These are phyloP conservation scores for Gentiana macrophylla DNA, from an alignment of 257 asterid genomes.

Conservation along the genomic window DNA sequence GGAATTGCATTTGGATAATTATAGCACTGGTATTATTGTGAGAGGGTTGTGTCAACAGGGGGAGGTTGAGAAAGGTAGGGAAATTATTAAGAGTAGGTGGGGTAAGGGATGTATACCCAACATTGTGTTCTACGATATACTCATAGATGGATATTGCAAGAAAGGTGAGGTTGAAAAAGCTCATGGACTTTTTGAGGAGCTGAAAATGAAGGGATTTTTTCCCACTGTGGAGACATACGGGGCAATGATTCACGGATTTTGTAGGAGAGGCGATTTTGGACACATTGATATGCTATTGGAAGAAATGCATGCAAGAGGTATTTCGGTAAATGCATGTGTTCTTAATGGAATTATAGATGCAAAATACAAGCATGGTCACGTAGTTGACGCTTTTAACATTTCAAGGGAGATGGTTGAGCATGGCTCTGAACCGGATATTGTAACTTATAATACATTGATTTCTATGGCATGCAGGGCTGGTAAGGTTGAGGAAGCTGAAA, in stretches of 20 bases:
- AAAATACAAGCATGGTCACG: constrained; percentile 40
- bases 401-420: constrained; percentile 40
- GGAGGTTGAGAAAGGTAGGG: constrained; percentile 56
- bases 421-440: constrained; percentile 49
- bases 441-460: constrained; percentile 66
- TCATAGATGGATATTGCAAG: constrained; percentile 80
- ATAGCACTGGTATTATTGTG: constrained; percentile 71
- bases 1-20: constrained; percentile 40
- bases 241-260: constrained; percentile 62
- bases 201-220: constrained; percentile 65
- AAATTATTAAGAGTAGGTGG: constrained; percentile 72
- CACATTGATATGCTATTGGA: constrained; percentile 40
- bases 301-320: constrained; percentile 59
- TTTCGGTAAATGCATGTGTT: constrained; percentile 36
- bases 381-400: constrained; percentile 36
- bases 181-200: constrained; percentile 35
- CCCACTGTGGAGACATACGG: constrained; percentile 75
- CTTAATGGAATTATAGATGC: constrained; percentile 61
- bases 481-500: constrained; percentile 64
- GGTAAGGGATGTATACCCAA: constrained; percentile 76
- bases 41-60: constrained; percentile 71
- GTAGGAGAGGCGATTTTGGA: constrained; percentile 53
- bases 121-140: constrained; percentile 62
- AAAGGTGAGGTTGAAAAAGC: constrained; percentile 54
- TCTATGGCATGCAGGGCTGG: constrained; percentile 54